phyloP scores from a whole-genome alignment of 495 filamentous ascomycete genomes.

The Penicillium steckii region DNA sequence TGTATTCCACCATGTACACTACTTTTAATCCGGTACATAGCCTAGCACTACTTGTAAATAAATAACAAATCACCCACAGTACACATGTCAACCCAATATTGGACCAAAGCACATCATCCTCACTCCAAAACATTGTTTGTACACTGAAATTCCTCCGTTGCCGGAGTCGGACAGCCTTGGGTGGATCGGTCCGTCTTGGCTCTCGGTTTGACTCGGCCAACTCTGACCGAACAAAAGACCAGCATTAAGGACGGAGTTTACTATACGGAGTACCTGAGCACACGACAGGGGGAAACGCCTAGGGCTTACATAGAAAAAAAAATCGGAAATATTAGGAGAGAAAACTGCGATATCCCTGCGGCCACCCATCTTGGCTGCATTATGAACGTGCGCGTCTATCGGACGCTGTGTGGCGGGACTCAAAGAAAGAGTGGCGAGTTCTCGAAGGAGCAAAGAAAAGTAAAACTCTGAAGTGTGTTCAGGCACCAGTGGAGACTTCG shows the following conservation, averaged over 20 bases:
- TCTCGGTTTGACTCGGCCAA: conserved; percentile 18
- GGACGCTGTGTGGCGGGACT: not conserved
- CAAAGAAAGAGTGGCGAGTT: not conserved
- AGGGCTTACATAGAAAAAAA: not conserved
- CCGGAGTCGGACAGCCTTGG: not conserved
- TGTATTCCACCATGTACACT: too few relatives aligned
- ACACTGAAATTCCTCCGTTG: not conserved
- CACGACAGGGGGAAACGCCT: not conserved
- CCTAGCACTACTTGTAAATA: too few relatives aligned
- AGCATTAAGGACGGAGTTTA: not conserved
- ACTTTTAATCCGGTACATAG: too few relatives aligned
- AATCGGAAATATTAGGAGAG: conserved; percentile 1
- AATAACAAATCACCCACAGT: too few relatives aligned
- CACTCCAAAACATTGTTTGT: too few relatives aligned
- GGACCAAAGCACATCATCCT: not conserved
- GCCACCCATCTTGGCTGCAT: not conserved
- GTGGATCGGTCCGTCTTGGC: conserved; percentile 6
- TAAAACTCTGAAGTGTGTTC: conserved; percentile 1
- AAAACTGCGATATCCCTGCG: not conserved
- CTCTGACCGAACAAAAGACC: not conserved
- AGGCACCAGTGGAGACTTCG: too few relatives aligned
- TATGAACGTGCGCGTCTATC: not conserved
- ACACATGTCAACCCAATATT: not conserved
- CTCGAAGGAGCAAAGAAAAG: not conserved
- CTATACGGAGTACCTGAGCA: not conserved